Evolutionary conservation across 2,329 filamentous ascomycete species (phyloP).

Genomic region (Pestalotiopsis sp.): DNA sequence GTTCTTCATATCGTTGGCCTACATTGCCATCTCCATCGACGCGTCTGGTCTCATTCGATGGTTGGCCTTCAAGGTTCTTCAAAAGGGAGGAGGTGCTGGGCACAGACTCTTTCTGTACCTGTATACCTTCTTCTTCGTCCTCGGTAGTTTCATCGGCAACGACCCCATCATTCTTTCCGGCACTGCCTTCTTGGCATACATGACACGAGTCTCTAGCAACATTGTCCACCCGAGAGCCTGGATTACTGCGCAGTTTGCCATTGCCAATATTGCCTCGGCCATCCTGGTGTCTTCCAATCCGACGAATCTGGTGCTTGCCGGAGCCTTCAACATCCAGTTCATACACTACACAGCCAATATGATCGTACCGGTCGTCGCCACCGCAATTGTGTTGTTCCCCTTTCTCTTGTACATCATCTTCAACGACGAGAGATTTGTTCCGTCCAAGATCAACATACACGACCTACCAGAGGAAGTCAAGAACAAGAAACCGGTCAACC

Average conservation of each 20-base stretch:
- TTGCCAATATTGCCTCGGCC: constrained; percentile 75
- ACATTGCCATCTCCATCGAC: constrained; percentile 78
- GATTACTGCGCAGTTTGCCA: constrained; percentile 72
- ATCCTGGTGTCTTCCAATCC: constrained; percentile 79
- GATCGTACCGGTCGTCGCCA: constrained; percentile 72
- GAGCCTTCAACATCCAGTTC: constrained; percentile 73
- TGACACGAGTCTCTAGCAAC: constrained; percentile 75
- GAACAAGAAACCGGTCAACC: constrained; percentile 64
- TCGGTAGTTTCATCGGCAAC: constrained; percentile 73
- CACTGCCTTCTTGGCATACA: constrained; percentile 75
- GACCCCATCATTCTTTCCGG: constrained; percentile 76
- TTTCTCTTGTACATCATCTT: constrained; percentile 73
- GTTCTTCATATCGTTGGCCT: constrained; percentile 75
- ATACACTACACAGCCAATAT: constrained; percentile 77
- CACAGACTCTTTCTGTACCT: constrained; percentile 73
- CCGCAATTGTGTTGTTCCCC: constrained; percentile 68
- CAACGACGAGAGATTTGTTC: constrained; percentile 64
- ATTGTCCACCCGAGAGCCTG: constrained; percentile 72
- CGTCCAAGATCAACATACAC: constrained; percentile 68
- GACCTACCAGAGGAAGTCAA: constrained; percentile 62
- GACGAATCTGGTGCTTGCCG: constrained; percentile 74
- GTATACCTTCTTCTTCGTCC: constrained; percentile 70
- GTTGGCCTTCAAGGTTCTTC: constrained; percentile 70
- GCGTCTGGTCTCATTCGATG: constrained; percentile 74
- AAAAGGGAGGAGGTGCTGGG: constrained; percentile 68